These are phyloP conservation scores for Ustilago lituana DNA, from an alignment of 1,284 basidiomycete genomes.

Conservation along the genomic window DNA sequence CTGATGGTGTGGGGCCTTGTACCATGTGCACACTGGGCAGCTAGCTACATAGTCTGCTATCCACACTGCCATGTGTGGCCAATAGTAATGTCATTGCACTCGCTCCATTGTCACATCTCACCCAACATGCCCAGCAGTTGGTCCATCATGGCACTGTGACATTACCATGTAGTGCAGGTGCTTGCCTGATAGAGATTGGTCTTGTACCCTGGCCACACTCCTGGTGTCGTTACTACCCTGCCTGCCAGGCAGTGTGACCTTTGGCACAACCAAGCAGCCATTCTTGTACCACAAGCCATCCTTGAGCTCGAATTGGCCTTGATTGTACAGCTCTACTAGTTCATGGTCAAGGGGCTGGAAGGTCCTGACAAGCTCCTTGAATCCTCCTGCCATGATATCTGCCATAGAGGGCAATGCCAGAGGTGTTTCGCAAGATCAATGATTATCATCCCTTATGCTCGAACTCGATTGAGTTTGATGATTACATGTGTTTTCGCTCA, in stretches of 20 bases:
- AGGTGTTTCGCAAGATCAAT: no score
- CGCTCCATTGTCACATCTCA: background rate
- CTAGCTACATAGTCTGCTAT: slow-evolving; percentile 67
- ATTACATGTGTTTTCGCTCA: no score
- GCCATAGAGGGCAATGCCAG: no score
- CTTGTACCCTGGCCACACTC: background rate
- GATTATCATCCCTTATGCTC: no score
- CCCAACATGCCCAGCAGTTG: slow-evolving; percentile 8
- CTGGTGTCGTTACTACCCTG: background rate
- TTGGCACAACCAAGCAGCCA: background rate
- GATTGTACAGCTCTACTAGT: no score
- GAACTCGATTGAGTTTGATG: no score
- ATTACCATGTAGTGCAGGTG: slow-evolving; percentile 9
- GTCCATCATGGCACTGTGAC: slow-evolving; percentile 4
- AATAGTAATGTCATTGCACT: slow-evolving; percentile 68
- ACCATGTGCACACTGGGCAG: slow-evolving; percentile 69
- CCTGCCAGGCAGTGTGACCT: background rate
- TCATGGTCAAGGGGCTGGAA: no score
- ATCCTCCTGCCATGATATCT: no score
- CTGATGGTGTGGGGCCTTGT: slow-evolving; percentile 61
- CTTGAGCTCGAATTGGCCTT: no score
- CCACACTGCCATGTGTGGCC: slow-evolving; percentile 61
- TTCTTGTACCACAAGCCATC: no score
- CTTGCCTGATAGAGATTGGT: background rate
- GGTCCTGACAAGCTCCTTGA: no score